Base-by-base conservation (phyloP, 371 early-diverging fungal species). In the Lichtheimia ramosa region DNA sequence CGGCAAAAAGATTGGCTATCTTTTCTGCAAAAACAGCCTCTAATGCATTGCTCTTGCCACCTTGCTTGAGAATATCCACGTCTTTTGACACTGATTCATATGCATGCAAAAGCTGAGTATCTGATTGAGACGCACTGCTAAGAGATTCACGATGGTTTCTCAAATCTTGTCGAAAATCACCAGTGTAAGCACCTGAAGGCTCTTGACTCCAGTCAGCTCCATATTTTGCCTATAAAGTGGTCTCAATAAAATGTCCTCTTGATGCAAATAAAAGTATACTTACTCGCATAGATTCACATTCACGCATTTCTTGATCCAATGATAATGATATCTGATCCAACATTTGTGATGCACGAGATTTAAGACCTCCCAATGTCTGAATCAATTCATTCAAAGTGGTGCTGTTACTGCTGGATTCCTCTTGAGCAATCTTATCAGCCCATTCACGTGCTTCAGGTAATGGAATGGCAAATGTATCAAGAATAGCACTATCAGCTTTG, bases 241-340 rank as follows among this genome's bases (percentile, higher is more conserved):
- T n/a, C n/a, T n/a, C n/a, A n/a, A n/a, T n/a, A n/a, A n/a, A n/a
- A n/a, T n/a, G n/a, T n/a, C n/a, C n/a, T n/a, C n/a, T n/a, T n/a
- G n/a, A n/a, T n/a, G n/a, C n/a, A n/a, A n/a, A n/a, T n/a, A n/a
- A n/a, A n/a, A n/a, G 20, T 12, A 15, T 1, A 51, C 82, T 73
- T 65, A 90, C 92, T 65, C 93, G 62, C 66, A 87, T 73, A 5
- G 70, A 74, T 55, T 95, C 95, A 66, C 92, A 93, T 20, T 89
- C 94, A 56, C 84, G 83, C 74, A 92, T 93, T 76, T 96, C 96
- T 50, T 89, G 88, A 59, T 94, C 96, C 51, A 96, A 63, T 25
- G 72, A 56, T 53, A 87, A 57, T 1, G 81, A 80, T 6, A 83
- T 66, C 13, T 90, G 84, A 66, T 89, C 88, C 48, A 96, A 71